These are phyloP conservation scores for Megacollybia platyphylla DNA, from an alignment of 1,284 basidiomycete genomes.

Conservation along the genomic window DNA sequence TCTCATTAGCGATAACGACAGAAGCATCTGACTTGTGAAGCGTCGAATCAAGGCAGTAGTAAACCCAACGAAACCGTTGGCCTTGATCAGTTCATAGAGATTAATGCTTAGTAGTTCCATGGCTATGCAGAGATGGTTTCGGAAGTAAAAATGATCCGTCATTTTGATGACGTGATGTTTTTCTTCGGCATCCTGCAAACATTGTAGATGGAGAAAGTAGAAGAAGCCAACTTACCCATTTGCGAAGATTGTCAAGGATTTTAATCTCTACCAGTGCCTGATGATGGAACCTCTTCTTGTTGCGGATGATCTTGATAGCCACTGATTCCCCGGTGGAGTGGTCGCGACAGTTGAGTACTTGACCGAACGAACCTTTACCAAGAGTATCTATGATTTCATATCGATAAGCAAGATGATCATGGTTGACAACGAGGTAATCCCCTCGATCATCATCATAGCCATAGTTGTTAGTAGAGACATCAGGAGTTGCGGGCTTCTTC, in stretches of 20 bases:
- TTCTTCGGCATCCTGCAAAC: slow-evolving; percentile 79
- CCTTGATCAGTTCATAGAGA: slow-evolving; percentile 98
- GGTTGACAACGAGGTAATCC: slow-evolving; percentile 85
- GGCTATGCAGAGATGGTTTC: slow-evolving; percentile 95
- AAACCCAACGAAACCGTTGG: slow-evolving; percentile 96
- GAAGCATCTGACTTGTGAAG: slow-evolving; percentile 92
- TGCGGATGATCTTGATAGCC: slow-evolving; percentile 98
- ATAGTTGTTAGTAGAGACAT: slow-evolving; percentile 77
- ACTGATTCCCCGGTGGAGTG: slow-evolving; percentile 95
- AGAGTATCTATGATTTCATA: slow-evolving; percentile 91
- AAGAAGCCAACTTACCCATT: slow-evolving; percentile 66
- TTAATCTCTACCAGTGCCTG: slow-evolving; percentile 98
- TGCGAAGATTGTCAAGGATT: slow-evolving; percentile 89
- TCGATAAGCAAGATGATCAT: slow-evolving; percentile 92
- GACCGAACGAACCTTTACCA: slow-evolving; percentile 97
- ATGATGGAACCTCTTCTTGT: slow-evolving; percentile 98
- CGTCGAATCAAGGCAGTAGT: slow-evolving; percentile 89
- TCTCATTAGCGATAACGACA: slow-evolving; percentile 86
- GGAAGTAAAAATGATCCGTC: slow-evolving; percentile 98
- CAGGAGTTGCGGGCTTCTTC: slow-evolving; percentile 69
- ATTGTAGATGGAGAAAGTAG: slow-evolving; percentile 5
- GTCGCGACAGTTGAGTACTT: slow-evolving; percentile 93
- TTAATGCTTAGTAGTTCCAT: slow-evolving; percentile 98
- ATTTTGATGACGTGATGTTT: slow-evolving; percentile 97
- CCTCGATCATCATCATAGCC: slow-evolving; percentile 98